Conservation (phyloP, 768 basidiomycete species). For the Crassisporium funariophilum region DNA sequence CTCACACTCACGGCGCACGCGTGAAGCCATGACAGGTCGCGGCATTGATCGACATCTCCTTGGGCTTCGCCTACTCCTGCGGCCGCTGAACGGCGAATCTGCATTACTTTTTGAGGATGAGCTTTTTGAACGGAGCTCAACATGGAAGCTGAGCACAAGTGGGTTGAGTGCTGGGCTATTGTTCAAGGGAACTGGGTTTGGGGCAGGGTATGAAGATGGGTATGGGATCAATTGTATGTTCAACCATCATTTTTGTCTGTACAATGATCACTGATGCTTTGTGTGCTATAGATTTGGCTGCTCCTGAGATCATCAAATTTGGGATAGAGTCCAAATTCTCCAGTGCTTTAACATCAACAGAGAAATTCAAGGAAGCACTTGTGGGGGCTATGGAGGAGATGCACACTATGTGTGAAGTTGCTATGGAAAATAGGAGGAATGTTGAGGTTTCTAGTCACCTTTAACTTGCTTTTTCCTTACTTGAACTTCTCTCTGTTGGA, state of each 20-base stretch:
- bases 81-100: conserved; percentile 52
- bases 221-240: conserved; percentile 85
- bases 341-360: conserved; percentile 68
- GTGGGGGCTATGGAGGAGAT: conserved; percentile 69
- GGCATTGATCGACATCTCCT: conserved; percentile 94
- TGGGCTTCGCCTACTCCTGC: conserved; percentile 71
- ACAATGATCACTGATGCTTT: conserved; percentile 3
- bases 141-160: conserved; percentile 91
- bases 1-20: conserved; percentile 71
- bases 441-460: conserved; percentile 29
- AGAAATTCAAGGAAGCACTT: conserved; percentile 62
- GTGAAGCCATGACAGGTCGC: conserved; percentile 76
- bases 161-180: conserved; percentile 83
- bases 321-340: conserved; percentile 91
- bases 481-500: too few relatives aligned
- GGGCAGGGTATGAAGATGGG: conserved; percentile 78
- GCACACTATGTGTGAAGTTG: conserved; percentile 49
- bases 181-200: conserved; percentile 93
- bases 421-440: conserved; percentile 16
- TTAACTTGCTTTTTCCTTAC: conserved; percentile 15
- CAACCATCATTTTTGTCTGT: not conserved
- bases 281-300: conserved; percentile 68
- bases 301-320: conserved; percentile 80
- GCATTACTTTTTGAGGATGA: conserved; percentile 76
- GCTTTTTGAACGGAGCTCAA: conserved; percentile 70